phyloP scores from a whole-genome alignment of 1,284 basidiomycete species.

The Pseudozyma hubeiensis region DNA sequence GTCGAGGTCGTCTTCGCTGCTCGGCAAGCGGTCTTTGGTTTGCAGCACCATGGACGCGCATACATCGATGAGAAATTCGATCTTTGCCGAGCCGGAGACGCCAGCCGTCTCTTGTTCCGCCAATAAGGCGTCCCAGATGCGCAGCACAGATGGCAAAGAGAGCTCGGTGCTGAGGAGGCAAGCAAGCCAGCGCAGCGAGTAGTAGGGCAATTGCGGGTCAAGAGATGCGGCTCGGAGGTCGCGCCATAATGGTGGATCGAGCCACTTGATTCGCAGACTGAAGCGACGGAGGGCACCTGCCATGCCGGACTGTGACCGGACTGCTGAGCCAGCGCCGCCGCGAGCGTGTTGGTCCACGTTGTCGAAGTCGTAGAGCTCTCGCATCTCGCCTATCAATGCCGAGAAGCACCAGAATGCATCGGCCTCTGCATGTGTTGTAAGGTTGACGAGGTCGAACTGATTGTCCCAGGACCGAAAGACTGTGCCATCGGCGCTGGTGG shows the following conservation, averaged over 20 bases:
- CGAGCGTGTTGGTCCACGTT: constrained; percentile 49
- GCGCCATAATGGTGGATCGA: constrained; percentile 57
- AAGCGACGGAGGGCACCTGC: constrained; percentile 53
- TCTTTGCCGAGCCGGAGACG: constrained; percentile 44
- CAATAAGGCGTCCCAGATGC: constrained; percentile 64
- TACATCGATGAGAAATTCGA: constrained; percentile 65
- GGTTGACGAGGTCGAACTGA: constrained; percentile 24
- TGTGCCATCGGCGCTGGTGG: neutral
- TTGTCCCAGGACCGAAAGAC: constrained; percentile 21
- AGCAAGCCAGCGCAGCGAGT: constrained; percentile 66
- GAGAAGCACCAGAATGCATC: constrained; percentile 69
- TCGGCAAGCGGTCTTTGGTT: constrained; percentile 33
- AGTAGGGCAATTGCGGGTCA: constrained; percentile 64
- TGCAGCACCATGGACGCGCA: constrained; percentile 62
- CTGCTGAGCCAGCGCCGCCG: constrained; percentile 9
- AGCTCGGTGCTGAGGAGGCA: constrained; percentile 64
- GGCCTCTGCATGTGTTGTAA: constrained; percentile 55
- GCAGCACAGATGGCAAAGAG: constrained; percentile 54
- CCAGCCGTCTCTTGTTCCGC: constrained; percentile 48
- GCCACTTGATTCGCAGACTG: constrained; percentile 54
- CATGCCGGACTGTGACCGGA: constrained; percentile 47
- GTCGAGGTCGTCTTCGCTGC: constrained; percentile 21
- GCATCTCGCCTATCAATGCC: constrained; percentile 58
- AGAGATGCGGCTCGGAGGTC: constrained; percentile 46
- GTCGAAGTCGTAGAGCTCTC: constrained; percentile 67